These are phyloP conservation scores for Myriosclerotinia duriaeana DNA, from an alignment of 2,329 filamentous ascomycete species.

Conservation along the genomic window DNA sequence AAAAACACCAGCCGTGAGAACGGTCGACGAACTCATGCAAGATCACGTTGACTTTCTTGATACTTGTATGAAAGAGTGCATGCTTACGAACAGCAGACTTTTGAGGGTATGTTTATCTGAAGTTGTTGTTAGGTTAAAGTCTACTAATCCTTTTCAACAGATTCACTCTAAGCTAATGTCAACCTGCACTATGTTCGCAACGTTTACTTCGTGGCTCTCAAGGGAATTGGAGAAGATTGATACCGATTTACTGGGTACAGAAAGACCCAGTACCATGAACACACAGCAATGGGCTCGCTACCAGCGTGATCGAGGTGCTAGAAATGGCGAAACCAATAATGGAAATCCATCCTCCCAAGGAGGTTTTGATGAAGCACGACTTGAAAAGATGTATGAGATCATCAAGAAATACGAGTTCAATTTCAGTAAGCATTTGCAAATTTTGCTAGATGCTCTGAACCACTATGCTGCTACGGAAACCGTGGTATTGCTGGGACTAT, in stretches of 20 bases:
- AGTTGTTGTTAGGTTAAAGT: background rate
- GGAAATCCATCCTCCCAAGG: constrained; percentile 26
- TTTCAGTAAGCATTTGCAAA: constrained; percentile 88
- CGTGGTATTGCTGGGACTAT: constrained; percentile 85
- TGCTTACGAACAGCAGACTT: constrained; percentile 95
- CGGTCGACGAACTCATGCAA: constrained; percentile 97
- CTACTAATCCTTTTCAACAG: constrained; percentile 47
- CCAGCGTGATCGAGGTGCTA: constrained; percentile 50
- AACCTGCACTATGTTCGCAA: constrained; percentile 90
- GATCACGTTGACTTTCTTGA: constrained; percentile 98
- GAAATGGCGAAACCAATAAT: constrained; percentile 39
- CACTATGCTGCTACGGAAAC: constrained; percentile 98
- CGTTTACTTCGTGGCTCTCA: constrained; percentile 83
- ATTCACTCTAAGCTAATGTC: constrained; percentile 97
- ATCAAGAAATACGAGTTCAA: constrained; percentile 90
- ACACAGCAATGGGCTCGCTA: constrained; percentile 60
- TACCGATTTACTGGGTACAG: constrained; percentile 65
- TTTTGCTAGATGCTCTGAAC: constrained; percentile 89
- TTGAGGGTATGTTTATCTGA: constrained; percentile 62
- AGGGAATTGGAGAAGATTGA: constrained; percentile 82
- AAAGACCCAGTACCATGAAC: constrained; percentile 60
- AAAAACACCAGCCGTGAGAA: constrained; percentile 52
- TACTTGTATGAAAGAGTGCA: constrained; percentile 97
- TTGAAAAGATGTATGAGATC: constrained; percentile 68
- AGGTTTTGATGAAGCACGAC: constrained; percentile 33